Percentiles rank a stretch among this genome's conserved stretches.
phyloP scores from a whole-genome alignment of 805 yeast species.

The Grigorovia yakushimaensis region DNA sequence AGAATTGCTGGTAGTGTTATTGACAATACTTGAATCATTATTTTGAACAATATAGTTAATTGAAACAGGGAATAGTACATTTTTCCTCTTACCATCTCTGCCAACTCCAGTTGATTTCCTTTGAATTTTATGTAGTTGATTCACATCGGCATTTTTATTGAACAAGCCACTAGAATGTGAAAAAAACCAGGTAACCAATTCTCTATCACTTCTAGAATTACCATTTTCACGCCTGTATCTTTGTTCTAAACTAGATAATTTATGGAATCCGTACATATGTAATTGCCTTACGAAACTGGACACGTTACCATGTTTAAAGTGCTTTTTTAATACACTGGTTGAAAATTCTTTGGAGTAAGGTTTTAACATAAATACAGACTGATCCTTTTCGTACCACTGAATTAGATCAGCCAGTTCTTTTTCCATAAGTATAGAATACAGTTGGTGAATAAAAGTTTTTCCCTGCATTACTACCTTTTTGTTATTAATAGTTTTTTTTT shows the following conservation, averaged over 20 bases:
- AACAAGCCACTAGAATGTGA: constrained; percentile 25
- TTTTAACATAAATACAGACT: constrained; percentile 15
- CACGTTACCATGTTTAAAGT: constrained; percentile 89
- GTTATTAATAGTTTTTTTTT: background rate
- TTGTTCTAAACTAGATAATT: constrained; percentile 32
- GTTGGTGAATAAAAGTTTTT: constrained; percentile 24
- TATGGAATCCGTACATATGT: constrained; percentile 95
- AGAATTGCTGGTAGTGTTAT: background rate
- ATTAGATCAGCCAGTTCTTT: constrained; percentile 18
- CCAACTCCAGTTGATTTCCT: constrained; percentile 26
- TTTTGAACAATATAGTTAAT: constrained; percentile 13
- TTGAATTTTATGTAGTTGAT: constrained; percentile 20
- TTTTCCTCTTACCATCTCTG: constrained; percentile 25
- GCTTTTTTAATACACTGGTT: constrained; percentile 40
- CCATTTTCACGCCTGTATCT: background rate
- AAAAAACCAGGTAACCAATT: constrained; percentile 19
- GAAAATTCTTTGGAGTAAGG: constrained; percentile 23
- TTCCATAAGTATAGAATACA: constrained; percentile 21
- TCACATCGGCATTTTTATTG: constrained; percentile 15
- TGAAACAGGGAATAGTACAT: constrained; percentile 22
- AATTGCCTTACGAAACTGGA: constrained; percentile 88
- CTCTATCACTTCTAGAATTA: background rate
- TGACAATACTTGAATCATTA: background rate
- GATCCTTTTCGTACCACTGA: constrained; percentile 17
- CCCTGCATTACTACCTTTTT: constrained; percentile 3